Evolutionary conservation across 1,284 basidiomycete genomes (phyloP).

Genomic region (Phellinidium pouzarii): DNA sequence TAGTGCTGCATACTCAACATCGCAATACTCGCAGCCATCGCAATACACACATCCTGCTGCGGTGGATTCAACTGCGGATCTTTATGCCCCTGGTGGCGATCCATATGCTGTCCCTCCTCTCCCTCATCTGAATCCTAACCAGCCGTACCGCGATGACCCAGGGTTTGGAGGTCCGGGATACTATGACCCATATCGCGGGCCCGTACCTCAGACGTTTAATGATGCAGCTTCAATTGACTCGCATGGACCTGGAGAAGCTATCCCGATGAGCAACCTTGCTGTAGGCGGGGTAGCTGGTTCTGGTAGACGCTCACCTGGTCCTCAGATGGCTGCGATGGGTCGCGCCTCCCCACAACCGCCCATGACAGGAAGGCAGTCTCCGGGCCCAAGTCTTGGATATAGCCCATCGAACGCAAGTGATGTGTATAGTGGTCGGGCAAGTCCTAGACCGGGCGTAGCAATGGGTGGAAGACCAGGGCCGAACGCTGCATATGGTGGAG

Average conservation of each 20-base stretch:
- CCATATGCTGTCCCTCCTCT: conserved; percentile 79
- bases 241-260: conserved; percentile 40
- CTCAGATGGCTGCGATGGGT: conserved; percentile 36
- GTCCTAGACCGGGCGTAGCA: conserved; percentile 11
- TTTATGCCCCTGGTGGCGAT: conserved; percentile 40
- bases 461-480: conserved; percentile 2
- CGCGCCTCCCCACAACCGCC: not conserved
- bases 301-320: conserved; percentile 41
- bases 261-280: conserved; percentile 72
- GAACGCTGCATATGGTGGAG: conserved; percentile 15
- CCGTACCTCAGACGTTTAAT: conserved; percentile 57
- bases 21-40: conserved; percentile 28
- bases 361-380: conserved; percentile 12
- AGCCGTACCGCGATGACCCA: conserved; percentile 68
- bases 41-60: conserved; percentile 24
- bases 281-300: conserved; percentile 38
- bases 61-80: conserved; percentile 45
- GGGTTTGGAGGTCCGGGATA: conserved; percentile 33
- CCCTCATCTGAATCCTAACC: conserved; percentile 72
- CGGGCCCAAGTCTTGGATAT: conserved; percentile 4
- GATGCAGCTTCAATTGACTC: conserved; percentile 31
- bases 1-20: conserved; percentile 26
- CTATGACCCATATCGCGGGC: conserved; percentile 75
- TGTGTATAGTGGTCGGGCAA: conserved; percentile 4
- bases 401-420: not conserved